A percentile compares a stretch with the other conserved stretches of the same genome.
phyloP scores from a whole-genome alignment of 179 eudicot genomes.

The Corrigiola litoralis region DNA sequence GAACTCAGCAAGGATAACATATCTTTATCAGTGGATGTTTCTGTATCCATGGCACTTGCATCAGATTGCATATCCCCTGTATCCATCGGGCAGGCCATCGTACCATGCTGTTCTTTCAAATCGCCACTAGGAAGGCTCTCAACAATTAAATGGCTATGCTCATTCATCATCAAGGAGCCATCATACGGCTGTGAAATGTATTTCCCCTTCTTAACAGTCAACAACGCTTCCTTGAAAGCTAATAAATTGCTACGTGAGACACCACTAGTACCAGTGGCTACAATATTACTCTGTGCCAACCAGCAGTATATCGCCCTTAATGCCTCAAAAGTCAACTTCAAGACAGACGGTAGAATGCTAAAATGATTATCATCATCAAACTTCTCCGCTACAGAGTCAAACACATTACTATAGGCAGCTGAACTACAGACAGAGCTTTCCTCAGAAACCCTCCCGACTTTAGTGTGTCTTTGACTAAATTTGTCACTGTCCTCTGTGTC shows the following conservation, averaged over 20 bases:
- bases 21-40: conserved; percentile 41
- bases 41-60: conserved; percentile 42
- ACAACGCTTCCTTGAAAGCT: conserved; percentile 53
- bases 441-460: conserved; percentile 82
- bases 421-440: conserved; percentile 69
- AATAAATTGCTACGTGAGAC: conserved; percentile 35
- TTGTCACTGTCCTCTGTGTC: conserved; percentile 51
- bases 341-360: conserved; percentile 40
- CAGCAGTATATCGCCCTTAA: conserved; percentile 73
- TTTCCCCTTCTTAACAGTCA: conserved; percentile 49
- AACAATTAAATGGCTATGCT: conserved; percentile 19
- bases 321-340: conserved; percentile 57
- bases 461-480: conserved; percentile 66
- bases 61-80: conserved; percentile 33
- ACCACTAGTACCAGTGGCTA: conserved; percentile 32
- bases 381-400: conserved; percentile 25
- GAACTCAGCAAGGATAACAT: conserved; percentile 50
- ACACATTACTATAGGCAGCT: conserved; percentile 35
- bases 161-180: conserved; percentile 23
- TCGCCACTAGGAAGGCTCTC: conserved; percentile 25
- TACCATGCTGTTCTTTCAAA: conserved; percentile 1
- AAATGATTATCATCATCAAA: conserved; percentile 19
- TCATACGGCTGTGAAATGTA: conserved; percentile 31
- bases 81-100: conserved; percentile 22
- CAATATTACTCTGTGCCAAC: conserved; percentile 49